Evolutionary conservation across 31 red algal genomes (phyloP), one percentile per base, ranked within the genome.

Genomic region (Asparagopsis taxiformis): DNA sequence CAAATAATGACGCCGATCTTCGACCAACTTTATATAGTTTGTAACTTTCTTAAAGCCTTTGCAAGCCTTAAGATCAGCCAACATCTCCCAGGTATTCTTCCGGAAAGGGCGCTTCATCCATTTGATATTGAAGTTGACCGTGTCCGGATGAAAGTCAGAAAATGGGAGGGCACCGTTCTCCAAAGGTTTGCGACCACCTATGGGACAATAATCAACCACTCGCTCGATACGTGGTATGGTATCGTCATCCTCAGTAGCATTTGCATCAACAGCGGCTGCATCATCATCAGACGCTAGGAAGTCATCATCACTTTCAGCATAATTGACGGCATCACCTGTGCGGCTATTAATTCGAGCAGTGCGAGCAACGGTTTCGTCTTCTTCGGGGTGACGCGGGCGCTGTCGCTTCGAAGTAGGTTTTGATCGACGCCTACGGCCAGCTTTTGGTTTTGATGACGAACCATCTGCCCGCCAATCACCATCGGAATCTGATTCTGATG

Each of bases 81-180:
- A 87, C 24, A 43, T 70, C 57, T 91, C 77, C 93, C 93, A 97
- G 30, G 85, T 87, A 36, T 55, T 57, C 31, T 80, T 83, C 23
- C 93, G 74, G 39, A 67, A 91, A 3, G 80, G 87, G 19, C 44
- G 62, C 7, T 52, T 54, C 8, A 58, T 70, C 93, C 93, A 97
- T 56, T 97, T 97, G 80, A 97, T 91, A 31, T 73, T 68, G 49
- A 97, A 97, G 31, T 95, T 82, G 17, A 72, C 68, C 37, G 72
- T 64, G 34, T 31, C 51, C 3, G 72, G 55, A 26, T 77, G 67
- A 64, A 97, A 97, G 65, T 91, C 77, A n/a, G 74, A 76, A 46
- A 81, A 79, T 15, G 77, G 76, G 17, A 32, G 21, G 22, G 41
- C 70, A 28, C 32, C 41, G 30, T 70, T 36, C 21, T 26, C 39